Percentiles rank a stretch among this genome's conserved stretches.
Evolutionary conservation across 2,329 filamentous ascomycete genomes (phyloP).

Genomic region (Phoma sp.): DNA sequence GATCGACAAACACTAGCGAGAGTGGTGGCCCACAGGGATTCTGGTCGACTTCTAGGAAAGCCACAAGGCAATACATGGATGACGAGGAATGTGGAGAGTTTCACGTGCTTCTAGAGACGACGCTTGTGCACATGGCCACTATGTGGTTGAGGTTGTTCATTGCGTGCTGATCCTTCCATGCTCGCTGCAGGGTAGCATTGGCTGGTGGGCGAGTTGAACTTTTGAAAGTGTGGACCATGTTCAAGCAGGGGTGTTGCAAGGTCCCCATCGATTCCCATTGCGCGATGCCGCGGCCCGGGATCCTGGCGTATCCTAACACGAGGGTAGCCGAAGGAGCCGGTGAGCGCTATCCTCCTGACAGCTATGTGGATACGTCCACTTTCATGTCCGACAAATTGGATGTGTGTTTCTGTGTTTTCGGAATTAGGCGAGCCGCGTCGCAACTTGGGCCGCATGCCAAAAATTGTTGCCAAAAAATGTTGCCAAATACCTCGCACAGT

Average conservation of each 20-base stretch:
- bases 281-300: constrained; percentile 4
- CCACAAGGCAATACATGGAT: background rate
- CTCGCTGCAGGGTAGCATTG: background rate
- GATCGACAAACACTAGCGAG: constrained; percentile 2
- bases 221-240: constrained; percentile 9
- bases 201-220: constrained; percentile 1
- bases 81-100: background rate
- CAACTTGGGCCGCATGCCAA: background rate
- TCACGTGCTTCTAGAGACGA: constrained; percentile 8
- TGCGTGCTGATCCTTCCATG: constrained; percentile 1
- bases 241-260: constrained; percentile 2
- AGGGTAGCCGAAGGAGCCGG: background rate
- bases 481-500: constrained; percentile 9
- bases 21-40: constrained; percentile 7
- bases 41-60: constrained; percentile 5
- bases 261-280: background rate
- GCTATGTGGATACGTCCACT: background rate
- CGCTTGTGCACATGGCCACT: background rate
- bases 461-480: constrained; percentile 5
- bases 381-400: background rate
- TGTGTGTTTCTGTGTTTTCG: background rate
- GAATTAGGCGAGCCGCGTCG: background rate
- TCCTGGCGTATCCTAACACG: background rate
- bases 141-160: background rate
- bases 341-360: constrained; percentile 12